Evolutionary conservation across 2,329 filamentous ascomycete species (phyloP), one percentile per base, ranked within the genome.

Genomic region (Gaeumannomyces tritici): DNA sequence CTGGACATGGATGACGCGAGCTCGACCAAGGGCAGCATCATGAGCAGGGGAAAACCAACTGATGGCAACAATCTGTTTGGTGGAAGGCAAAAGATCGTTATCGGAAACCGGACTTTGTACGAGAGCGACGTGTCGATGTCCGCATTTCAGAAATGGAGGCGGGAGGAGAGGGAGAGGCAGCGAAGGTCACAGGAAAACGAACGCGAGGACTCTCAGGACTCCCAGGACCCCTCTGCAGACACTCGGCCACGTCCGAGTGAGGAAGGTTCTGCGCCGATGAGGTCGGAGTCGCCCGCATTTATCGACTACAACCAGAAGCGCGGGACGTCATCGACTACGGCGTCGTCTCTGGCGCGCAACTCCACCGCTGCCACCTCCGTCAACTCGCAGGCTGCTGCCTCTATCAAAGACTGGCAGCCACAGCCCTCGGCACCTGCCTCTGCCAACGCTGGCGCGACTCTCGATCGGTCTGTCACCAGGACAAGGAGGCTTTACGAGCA

Each of bases 41-140:
- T 98, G 89, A 88, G 81, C 68, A 83, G 95, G 61, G 80, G 89
- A 9, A 88, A 93, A 68, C 92, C 91, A 0, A 87, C 85, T 1
- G 93, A 98, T 71, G 92, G 93, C 57, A 99, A 98, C 71, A 89
- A 90, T 67, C 75, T 99, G 63, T 99, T 99, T 74, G 95, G 95
- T 63, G 95, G 95, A 21, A 86, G 95, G 57, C 95, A 98, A 73
- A 98, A 98, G 77, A 88, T 98, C 51, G 51, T 61, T 1, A 29
- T 61, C 28, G 60, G 60, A 57, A 89, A 83, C 28, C 87, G 85
- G 66, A 82, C 87, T 0, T 74, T 96, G 2, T 98, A 97, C 70
- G 92, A 96, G 29, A 88, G 95, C 67, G 95, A 99, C 73, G 84
- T 97, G 24, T 84, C 87, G 29, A 77, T 89, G 73, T 96, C 93